These are phyloP conservation scores for Phytophthora constricta DNA, from an alignment of 352 stramenopile species.

Conservation along the genomic window DNA sequence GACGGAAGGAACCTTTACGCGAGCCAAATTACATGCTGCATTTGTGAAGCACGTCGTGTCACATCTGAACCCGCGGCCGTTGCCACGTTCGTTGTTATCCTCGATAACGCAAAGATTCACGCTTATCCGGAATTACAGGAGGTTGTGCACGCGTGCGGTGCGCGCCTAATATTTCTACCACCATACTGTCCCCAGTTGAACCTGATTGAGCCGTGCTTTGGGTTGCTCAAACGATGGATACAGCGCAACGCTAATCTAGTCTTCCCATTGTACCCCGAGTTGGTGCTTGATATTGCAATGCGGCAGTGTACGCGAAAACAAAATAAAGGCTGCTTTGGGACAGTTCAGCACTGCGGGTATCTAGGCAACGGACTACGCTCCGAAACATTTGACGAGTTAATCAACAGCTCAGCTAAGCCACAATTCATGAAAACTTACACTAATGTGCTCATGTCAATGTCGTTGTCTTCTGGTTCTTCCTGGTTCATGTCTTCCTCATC, in stretches of 20 bases:
- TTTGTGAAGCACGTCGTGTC: slow-evolving; percentile 68
- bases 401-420: too few species aligned
- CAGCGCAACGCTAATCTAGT: slow-evolving; percentile 4
- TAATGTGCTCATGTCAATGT: too few species aligned
- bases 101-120: slow-evolving; percentile 57
- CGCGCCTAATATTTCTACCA: slow-evolving; percentile 56
- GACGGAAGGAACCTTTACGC: slow-evolving; percentile 7
- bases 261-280: slow-evolving; percentile 7
- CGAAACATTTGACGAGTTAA: neutral
- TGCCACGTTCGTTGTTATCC: slow-evolving; percentile 72
- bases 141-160: slow-evolving; percentile 94
- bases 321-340: neutral
- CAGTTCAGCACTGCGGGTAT: slow-evolving; percentile 13
- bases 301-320: neutral
- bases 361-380: neutral
- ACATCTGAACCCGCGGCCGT: slow-evolving; percentile 89
- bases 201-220: slow-evolving; percentile 14
- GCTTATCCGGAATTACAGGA: slow-evolving; percentile 94
- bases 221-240: slow-evolving; percentile 81
- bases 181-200: slow-evolving; percentile 23
- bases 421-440: too few species aligned
- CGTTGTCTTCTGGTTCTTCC: too few species aligned
- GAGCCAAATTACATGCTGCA: slow-evolving; percentile 66
- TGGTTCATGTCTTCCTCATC: too few species aligned
- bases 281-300: slow-evolving; percentile 8